Percentiles rank a stretch among this genome's conserved stretches.
Evolutionary conservation across 352 stramenopile species (phyloP).

Genomic region (Phytophthora constricta): DNA sequence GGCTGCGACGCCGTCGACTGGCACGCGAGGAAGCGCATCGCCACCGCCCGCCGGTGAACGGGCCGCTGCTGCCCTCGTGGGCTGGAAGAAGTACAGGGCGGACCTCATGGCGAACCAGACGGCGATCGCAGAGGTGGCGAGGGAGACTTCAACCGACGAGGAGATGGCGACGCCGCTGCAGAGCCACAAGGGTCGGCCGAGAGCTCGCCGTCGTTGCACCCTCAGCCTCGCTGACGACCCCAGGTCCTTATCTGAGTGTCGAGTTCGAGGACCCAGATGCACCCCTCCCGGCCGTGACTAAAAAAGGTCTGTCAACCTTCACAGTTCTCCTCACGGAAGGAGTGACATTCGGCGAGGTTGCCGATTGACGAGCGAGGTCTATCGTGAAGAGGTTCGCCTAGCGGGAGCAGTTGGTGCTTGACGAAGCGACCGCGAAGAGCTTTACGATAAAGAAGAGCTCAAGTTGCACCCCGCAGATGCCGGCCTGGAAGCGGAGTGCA

Average conservation of each 20-base stretch:
- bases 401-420: too few species aligned
- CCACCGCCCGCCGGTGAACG: slow-evolving; percentile 24
- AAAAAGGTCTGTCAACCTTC: too few species aligned
- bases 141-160: background rate
- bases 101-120: slow-evolving; percentile 36
- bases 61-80: slow-evolving; percentile 37
- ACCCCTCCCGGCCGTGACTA: slow-evolving; percentile 34
- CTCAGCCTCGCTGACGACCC: slow-evolving; percentile 10
- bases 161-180: slow-evolving; percentile 8
- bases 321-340: too few species aligned
- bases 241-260: slow-evolving; percentile 28
- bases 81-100: slow-evolving; percentile 39
- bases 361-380: too few species aligned
- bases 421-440: too few species aligned
- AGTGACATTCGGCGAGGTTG: too few species aligned
- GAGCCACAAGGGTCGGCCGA: background rate
- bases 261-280: slow-evolving; percentile 42
- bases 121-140: slow-evolving; percentile 2
- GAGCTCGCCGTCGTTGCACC: background rate
- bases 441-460: too few species aligned
- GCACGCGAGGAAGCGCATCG: slow-evolving; percentile 18
- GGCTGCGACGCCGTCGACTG: slow-evolving; percentile 6
- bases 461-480: too few species aligned
- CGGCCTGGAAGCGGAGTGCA: too few species aligned
- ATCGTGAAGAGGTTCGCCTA: too few species aligned